A percentile compares a stretch with the other conserved stretches of the same genome.
phyloP scores from a whole-genome alignment of 441 rosid species.

The Biscutella auriculata region DNA sequence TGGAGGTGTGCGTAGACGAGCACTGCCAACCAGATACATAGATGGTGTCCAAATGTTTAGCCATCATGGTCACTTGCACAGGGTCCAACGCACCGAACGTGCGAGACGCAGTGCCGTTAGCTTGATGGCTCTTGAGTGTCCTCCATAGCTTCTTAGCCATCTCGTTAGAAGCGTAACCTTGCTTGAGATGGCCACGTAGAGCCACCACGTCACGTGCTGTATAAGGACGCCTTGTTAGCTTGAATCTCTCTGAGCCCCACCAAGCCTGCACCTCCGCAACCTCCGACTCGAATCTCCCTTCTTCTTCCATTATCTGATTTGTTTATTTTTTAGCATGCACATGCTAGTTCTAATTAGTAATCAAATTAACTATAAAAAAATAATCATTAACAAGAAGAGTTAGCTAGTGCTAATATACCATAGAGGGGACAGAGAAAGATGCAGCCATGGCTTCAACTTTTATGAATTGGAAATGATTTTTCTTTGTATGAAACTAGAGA shows the following conservation, averaged over 20 bases:
- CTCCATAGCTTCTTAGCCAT: constrained; percentile 84
- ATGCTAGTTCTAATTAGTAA: too few species aligned
- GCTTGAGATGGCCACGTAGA: constrained; percentile 66
- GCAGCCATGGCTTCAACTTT: constrained; percentile 65
- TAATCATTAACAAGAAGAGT: not conserved
- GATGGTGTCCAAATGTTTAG: constrained; percentile 69
- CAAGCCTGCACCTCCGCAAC: constrained; percentile 85
- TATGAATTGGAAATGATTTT: constrained; percentile 1
- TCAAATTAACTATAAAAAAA: not conserved
- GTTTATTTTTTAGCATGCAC: too few species aligned
- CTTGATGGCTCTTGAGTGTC: constrained; percentile 78
- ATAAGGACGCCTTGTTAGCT: constrained; percentile 66
- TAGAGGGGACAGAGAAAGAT: constrained; percentile 78
- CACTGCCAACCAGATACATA: constrained; percentile 97
- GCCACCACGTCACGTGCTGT: constrained; percentile 77
- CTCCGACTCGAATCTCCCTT: constrained; percentile 76
- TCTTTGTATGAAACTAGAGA: constrained; percentile 17
- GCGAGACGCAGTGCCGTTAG: constrained; percentile 74
- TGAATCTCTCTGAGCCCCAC: constrained; percentile 95
- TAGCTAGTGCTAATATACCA: constrained; percentile 37
- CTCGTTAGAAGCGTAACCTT: constrained; percentile 72
- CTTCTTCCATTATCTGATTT: constrained; percentile 81
- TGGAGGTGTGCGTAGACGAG: constrained; percentile 79
- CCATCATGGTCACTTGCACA: constrained; percentile 91
- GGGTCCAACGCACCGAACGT: constrained; percentile 91